These are phyloP conservation scores for Spergularia bocconei DNA, from an alignment of 148 eudicot genomes.

Conservation along the genomic window DNA sequence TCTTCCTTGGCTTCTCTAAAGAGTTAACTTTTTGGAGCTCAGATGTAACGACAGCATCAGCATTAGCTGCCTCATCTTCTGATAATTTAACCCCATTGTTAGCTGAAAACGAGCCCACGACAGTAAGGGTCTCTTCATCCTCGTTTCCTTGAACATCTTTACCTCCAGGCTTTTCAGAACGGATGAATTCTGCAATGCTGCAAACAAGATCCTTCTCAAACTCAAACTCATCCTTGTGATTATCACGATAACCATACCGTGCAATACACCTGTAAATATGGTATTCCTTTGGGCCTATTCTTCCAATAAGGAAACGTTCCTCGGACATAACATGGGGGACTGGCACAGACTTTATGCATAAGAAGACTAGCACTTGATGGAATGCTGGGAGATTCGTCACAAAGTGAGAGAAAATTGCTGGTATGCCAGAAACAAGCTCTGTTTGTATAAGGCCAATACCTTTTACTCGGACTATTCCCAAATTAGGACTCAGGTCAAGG, in stretches of 20 bases:
- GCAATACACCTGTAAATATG: conserved; percentile 83
- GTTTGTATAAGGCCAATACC: conserved; percentile 92
- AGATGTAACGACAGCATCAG: conserved; percentile 22
- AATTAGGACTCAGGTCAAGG: conserved; percentile 70
- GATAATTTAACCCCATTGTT: conserved; percentile 39
- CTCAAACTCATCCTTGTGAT: conserved; percentile 73
- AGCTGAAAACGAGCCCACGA: conserved; percentile 65
- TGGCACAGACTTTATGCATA: conserved; percentile 79
- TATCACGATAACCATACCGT: conserved; percentile 83
- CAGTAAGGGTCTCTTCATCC: conserved; percentile 57
- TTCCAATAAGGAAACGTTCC: conserved; percentile 80
- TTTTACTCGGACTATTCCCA: conserved; percentile 80
- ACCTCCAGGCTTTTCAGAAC: conserved; percentile 47
- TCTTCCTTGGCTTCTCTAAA: conserved; percentile 43
- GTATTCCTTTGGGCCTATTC: conserved; percentile 79
- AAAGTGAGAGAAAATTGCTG: conserved; percentile 92
- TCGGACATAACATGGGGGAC: conserved; percentile 81
- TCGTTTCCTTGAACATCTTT: conserved; percentile 16
- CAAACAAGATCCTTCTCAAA: conserved; percentile 87
- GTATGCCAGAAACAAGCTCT: conserved; percentile 94
- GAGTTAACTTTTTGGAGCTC: conserved; percentile 41
- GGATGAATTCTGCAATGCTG: conserved; percentile 81
- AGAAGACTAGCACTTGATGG: conserved; percentile 81
- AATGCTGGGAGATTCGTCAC: conserved; percentile 95
- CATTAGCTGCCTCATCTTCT: conserved; percentile 31